These are phyloP conservation scores for Zygosaccharomyces pseudobailii DNA, from an alignment of 1,139 yeast genomes.

Conservation along the genomic window DNA sequence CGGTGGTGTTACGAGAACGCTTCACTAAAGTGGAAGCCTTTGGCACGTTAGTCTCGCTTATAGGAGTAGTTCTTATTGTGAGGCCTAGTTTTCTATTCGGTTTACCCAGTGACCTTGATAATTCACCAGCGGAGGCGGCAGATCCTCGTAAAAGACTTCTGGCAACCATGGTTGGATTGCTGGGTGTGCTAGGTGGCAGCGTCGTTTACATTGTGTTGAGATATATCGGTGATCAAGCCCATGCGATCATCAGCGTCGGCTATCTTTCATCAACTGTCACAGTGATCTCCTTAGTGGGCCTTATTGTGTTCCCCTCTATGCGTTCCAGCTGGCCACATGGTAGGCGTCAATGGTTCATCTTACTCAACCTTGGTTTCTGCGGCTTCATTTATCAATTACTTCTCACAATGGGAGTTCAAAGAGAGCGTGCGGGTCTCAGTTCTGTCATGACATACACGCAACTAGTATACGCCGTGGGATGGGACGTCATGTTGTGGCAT, in stretches of 20 bases:
- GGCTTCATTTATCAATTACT: conserved; percentile 81
- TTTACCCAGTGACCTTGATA: background rate
- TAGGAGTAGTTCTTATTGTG: conserved; percentile 77
- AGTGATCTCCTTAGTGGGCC: conserved; percentile 50
- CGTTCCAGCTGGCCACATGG: conserved; percentile 58
- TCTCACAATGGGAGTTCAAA: conserved; percentile 76
- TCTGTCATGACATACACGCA: conserved; percentile 71
- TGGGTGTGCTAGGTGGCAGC: conserved; percentile 70
- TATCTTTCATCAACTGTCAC: conserved; percentile 64
- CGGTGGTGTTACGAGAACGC: conserved; percentile 58
- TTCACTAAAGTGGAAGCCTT: conserved; percentile 62
- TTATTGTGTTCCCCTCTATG: conserved; percentile 53
- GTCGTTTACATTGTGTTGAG: conserved; percentile 67
- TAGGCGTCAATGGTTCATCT: conserved; percentile 58
- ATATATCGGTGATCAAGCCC: conserved; percentile 71
- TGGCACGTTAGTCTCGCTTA: conserved; percentile 64
- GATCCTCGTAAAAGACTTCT: conserved; percentile 37
- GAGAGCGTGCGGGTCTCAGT: conserved; percentile 76
- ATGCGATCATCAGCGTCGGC: conserved; percentile 73
- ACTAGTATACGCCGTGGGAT: conserved; percentile 71
- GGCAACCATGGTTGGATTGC: conserved; percentile 62
- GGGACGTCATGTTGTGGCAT: conserved; percentile 70
- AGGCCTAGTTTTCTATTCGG: conserved; percentile 75
- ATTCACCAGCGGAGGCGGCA: conserved; percentile 14
- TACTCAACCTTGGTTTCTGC: conserved; percentile 59